These are phyloP conservation scores for Podosphaera aphanis DNA, from an alignment of 2,329 filamentous ascomycete genomes.

Conservation along the genomic window DNA sequence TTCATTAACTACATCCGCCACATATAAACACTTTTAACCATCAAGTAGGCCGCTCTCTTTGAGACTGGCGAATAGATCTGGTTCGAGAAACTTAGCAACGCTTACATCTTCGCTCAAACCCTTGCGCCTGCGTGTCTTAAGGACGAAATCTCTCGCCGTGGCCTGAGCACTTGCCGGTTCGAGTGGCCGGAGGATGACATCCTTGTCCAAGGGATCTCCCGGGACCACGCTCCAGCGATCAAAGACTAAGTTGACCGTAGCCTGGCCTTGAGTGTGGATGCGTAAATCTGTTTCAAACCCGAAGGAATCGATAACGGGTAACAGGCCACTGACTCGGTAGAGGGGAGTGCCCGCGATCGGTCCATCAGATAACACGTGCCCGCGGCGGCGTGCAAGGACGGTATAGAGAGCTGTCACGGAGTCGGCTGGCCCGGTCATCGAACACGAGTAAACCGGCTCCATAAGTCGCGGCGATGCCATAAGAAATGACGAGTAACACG, in stretches of 20 bases:
- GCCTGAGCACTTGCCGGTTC: conserved; percentile 75
- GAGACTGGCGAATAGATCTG: conserved; percentile 70
- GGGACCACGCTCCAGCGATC: conserved; percentile 92
- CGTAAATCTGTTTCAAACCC: conserved; percentile 94
- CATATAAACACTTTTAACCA: conserved; percentile 14
- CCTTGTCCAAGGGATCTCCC: conserved; percentile 78
- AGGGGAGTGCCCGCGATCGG: conserved; percentile 85
- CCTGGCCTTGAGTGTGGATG: conserved; percentile 85
- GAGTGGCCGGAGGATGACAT: conserved; percentile 57
- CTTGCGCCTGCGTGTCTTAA: conserved; percentile 86
- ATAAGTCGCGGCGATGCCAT: conserved; percentile 92
- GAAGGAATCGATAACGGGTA: conserved; percentile 92
- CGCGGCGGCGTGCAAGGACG: conserved; percentile 64
- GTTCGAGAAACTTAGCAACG: conserved; percentile 88
- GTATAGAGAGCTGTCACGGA: conserved; percentile 79
- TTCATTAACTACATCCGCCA: too few species aligned
- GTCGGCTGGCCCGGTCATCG: conserved; percentile 79
- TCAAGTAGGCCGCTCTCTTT: conserved; percentile 77
- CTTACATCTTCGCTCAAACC: conserved; percentile 87
- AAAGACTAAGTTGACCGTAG: conserved; percentile 76
- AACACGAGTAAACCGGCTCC: conserved; percentile 85
- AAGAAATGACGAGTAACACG: conserved; percentile 87
- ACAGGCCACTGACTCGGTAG: conserved; percentile 71
- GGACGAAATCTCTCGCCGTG: conserved; percentile 81
- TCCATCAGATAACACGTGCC: conserved; percentile 83